A percentile compares a stretch with the other conserved stretches of the same genome.
These are phyloP conservation scores for Mollisia scopiformis DNA, from an alignment of 2,329 filamentous ascomycete species.

Conservation along the genomic window DNA sequence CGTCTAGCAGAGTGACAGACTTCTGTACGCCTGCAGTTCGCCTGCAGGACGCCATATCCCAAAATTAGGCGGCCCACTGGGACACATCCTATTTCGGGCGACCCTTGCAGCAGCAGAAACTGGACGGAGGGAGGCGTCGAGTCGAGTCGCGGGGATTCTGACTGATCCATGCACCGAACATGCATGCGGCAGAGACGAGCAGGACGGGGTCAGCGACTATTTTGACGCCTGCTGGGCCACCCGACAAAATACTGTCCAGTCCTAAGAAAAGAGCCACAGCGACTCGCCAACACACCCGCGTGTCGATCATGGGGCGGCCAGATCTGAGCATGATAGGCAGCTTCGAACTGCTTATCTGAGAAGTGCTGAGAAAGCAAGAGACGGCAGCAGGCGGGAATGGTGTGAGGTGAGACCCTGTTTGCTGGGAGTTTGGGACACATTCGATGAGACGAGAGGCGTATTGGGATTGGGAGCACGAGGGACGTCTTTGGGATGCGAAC, in stretches of 20 bases:
- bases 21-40: too few relatives aligned
- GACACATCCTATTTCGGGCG: conserved; percentile 1
- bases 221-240: conserved; percentile 1
- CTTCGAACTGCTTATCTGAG: neutral
- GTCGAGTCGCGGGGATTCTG: too few relatives aligned
- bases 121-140: neutral
- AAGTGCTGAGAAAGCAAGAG: neutral
- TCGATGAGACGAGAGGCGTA: neutral
- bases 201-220: conserved; percentile 2
- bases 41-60: conserved; percentile 15
- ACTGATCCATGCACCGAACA: neutral
- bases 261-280: conserved; percentile 1
- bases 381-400: neutral
- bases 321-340: neutral
- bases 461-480: neutral
- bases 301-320: neutral
- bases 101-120: neutral
- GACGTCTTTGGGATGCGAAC: neutral
- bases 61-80: conserved; percentile 1
- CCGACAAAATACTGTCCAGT: neutral
- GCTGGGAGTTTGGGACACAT: too few relatives aligned
- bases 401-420: neutral
- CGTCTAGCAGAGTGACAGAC: too few relatives aligned
- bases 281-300: neutral
- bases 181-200: neutral